These are phyloP conservation scores for Arabis hirsuta DNA, from an alignment of 345 rosid genomes.

Conservation along the genomic window DNA sequence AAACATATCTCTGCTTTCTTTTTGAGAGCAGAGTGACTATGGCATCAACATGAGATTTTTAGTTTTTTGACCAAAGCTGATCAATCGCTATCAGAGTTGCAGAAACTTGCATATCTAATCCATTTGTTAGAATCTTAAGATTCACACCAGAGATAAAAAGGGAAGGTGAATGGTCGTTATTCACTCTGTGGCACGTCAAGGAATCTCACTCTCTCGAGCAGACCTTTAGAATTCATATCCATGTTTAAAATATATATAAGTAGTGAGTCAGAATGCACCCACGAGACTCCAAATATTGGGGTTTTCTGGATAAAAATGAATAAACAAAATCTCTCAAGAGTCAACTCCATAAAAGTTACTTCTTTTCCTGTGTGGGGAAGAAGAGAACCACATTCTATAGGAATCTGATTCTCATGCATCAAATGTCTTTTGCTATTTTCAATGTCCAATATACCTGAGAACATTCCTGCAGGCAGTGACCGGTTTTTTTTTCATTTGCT, in stretches of 20 bases:
- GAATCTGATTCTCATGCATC: conserved; percentile 66
- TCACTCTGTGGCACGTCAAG: conserved; percentile 39
- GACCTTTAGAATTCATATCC: conserved; percentile 30
- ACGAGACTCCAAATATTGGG: conserved; percentile 29
- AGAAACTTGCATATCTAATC: conserved; percentile 26
- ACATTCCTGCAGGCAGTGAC: conserved; percentile 41
- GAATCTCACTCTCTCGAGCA: conserved; percentile 42
- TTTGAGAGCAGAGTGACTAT: conserved; percentile 32
- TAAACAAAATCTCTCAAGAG: conserved; percentile 46
- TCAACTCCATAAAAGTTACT: conserved; percentile 51
- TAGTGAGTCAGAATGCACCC: conserved; percentile 51
- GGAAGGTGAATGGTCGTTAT: conserved; percentile 29
- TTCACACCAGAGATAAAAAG: conserved; percentile 27
- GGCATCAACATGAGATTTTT: conserved; percentile 26
- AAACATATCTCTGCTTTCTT: conserved; percentile 37
- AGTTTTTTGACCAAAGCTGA: conserved; percentile 23
- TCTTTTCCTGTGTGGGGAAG: conserved; percentile 50
- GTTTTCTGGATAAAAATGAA: conserved; percentile 55
- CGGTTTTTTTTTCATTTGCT: conserved; percentile 29
- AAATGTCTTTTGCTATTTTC: conserved; percentile 51
- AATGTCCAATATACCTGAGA: conserved; percentile 44
- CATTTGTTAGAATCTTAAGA: conserved; percentile 25
- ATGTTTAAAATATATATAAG: conserved; percentile 34
- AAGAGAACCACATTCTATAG: conserved; percentile 63
- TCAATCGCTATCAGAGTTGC: conserved; percentile 14